Conservation (phyloP, 805 yeast genomes). For the Saccharomycopsis selenospora region DNA sequence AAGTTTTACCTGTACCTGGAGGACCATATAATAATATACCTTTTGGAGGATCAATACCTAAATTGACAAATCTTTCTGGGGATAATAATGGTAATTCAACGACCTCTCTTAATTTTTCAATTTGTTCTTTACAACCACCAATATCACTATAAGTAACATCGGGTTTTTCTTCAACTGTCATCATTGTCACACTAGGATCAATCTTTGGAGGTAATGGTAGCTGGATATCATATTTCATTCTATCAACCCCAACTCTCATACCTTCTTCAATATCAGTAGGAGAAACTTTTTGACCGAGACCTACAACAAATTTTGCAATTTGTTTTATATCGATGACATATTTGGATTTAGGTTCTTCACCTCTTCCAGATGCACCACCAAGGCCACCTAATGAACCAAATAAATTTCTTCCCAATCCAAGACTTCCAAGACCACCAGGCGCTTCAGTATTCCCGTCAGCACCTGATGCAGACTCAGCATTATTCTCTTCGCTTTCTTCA, state of each 20-base stretch:
- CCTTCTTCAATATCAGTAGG: constrained; percentile 99
- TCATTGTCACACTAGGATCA: constrained; percentile 98
- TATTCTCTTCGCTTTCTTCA: constrained; percentile 30
- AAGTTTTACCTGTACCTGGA: constrained; percentile 97
- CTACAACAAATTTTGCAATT: constrained; percentile 96
- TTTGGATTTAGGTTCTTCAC: constrained; percentile 56
- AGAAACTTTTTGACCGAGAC: constrained; percentile 91
- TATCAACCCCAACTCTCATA: constrained; percentile 98
- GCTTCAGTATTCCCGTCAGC: constrained; percentile 23
- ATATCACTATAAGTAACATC: constrained; percentile 97
- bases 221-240: constrained; percentile 94
- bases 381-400: neutral
- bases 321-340: constrained; percentile 96
- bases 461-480: constrained; percentile 24
- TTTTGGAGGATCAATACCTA: constrained; percentile 98
- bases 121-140: constrained; percentile 98
- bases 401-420: neutral
- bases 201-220: constrained; percentile 96
- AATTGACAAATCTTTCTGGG: constrained; percentile 93
- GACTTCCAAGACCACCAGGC: constrained; percentile 23
- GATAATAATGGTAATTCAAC: constrained; percentile 89
- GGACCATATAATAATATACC: constrained; percentile 96
- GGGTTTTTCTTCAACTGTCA: constrained; percentile 99
- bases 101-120: constrained; percentile 92
- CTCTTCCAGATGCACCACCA: constrained; percentile 4